phyloP scores from a whole-genome alignment of 768 basidiomycete species.

The Suillus paluster region DNA sequence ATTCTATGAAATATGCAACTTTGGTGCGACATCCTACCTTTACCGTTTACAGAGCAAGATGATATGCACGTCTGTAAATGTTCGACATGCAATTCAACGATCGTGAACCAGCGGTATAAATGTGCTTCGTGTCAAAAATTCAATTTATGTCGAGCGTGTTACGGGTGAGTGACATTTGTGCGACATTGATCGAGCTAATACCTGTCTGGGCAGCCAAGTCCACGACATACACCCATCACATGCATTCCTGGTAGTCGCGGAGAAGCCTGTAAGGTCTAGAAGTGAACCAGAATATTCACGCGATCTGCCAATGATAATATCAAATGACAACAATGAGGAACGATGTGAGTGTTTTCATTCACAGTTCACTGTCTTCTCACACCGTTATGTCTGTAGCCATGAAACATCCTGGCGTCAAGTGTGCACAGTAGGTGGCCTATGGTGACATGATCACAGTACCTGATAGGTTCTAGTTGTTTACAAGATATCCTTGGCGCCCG shows the following conservation, averaged over 20 bases:
- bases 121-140: conserved; percentile 83
- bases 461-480: conserved; percentile 63
- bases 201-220: conserved; percentile 61
- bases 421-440: conserved; percentile 70
- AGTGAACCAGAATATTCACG: conserved; percentile 45
- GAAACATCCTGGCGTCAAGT: conserved; percentile 81
- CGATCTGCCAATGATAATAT: conserved; percentile 21
- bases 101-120: conserved; percentile 74
- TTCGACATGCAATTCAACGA: conserved; percentile 75
- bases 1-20: not conserved
- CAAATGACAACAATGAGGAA: conserved; percentile 55
- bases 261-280: conserved; percentile 48
- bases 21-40: not conserved
- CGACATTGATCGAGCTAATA: conserved; percentile 7
- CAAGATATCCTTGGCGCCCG: conserved; percentile 91
- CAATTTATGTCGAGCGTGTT: conserved; percentile 82
- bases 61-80: conserved; percentile 68
- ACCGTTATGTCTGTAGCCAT: conserved; percentile 50
- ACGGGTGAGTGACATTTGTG: conserved; percentile 54
- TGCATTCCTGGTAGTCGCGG: conserved; percentile 82
- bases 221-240: conserved; percentile 92
- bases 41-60: conserved; percentile 62
- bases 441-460: not conserved
- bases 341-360: conserved; percentile 50
- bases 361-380: conserved; percentile 7